Evolutionary conservation across 371 early-diverging fungal genomes (phyloP), one percentile per base, ranked within the genome.

Genomic region (Gilbertella persicaria): DNA sequence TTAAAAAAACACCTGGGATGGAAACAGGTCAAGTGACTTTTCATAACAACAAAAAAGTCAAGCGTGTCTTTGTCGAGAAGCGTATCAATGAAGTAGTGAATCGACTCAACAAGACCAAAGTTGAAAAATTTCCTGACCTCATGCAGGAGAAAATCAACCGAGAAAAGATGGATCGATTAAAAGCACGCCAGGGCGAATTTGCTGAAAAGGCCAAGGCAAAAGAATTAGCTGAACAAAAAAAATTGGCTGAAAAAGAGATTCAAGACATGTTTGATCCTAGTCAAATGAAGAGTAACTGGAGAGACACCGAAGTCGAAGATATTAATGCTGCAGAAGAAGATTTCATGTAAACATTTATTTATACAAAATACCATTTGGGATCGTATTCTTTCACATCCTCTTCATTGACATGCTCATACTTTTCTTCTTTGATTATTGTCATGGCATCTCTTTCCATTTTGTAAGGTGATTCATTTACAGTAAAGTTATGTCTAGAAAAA

Each of bases 21-120:
- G 97, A 91, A 29, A 88, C 90, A 2, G 98, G 98, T 8, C 95
- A 95, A 60, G 98, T 97, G 28, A 84, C 92, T 21, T 98, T 97
- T 67, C 89, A 87, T 62, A 90, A 91, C 55, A 77, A 76, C 20
- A 87, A 83, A 49, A 66, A 84, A 35, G 85, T 93, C 20, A 90
- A 90, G 62, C 85, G 91, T 21, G 85, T 96, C 8, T 75, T 84
- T 67, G 89, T 96, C 0, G 82, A 85, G 25, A 82, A 81, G 58
- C 79, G 94, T 17, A 68, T 75, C 38, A 98, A 97, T 69, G 88
- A 81, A 23, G 87, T 95, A 17, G 82, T 97, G 44, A 96, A 96
- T 63, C 78, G 98, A 35, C 71, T 98, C 38, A 96, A 96, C 78
- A 97, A 95, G 75, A 95, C 98, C 2, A 91, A 89, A 52, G 68